These are phyloP conservation scores for Alternaria sp. DNA, from an alignment of 2,329 filamentous ascomycete genomes.

Conservation along the genomic window DNA sequence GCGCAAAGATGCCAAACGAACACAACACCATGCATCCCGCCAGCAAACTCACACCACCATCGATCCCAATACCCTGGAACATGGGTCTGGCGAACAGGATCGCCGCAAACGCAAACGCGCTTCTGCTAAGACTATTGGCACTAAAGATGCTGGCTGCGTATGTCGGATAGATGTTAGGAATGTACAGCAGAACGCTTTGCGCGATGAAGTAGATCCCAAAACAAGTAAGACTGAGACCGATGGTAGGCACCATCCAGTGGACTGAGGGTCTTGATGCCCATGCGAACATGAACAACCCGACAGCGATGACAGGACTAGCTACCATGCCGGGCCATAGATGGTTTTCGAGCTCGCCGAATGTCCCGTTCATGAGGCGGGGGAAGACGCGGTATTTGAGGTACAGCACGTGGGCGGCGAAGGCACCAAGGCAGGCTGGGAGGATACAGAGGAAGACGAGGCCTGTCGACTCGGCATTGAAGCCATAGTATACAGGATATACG, in stretches of 20 bases:
- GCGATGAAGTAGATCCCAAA: constrained; percentile 45
- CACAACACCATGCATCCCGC: constrained; percentile 52
- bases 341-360: constrained; percentile 71
- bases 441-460: constrained; percentile 85
- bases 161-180: constrained; percentile 67
- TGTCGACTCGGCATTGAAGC: constrained; percentile 72
- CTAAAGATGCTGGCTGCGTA: constrained; percentile 60
- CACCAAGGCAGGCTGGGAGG: constrained; percentile 72
- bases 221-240: constrained; percentile 59
- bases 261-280: constrained; percentile 69
- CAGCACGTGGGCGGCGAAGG: constrained; percentile 68
- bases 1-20: constrained; percentile 61
- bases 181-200: constrained; percentile 65
- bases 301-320: constrained; percentile 62
- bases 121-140: constrained; percentile 64
- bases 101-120: constrained; percentile 63
- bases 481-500: constrained; percentile 78
- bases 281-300: constrained; percentile 66
- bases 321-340: constrained; percentile 74
- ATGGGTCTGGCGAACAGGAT: constrained; percentile 66
- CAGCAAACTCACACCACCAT: constrained; percentile 63
- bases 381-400: constrained; percentile 79
- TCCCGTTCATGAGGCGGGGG: constrained; percentile 66
- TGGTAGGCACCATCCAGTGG: constrained; percentile 63
- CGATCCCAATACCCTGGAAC: constrained; percentile 64